Evolutionary conservation across 1,284 basidiomycete species (phyloP).

Genomic region (Microbotryum violaceum): DNA sequence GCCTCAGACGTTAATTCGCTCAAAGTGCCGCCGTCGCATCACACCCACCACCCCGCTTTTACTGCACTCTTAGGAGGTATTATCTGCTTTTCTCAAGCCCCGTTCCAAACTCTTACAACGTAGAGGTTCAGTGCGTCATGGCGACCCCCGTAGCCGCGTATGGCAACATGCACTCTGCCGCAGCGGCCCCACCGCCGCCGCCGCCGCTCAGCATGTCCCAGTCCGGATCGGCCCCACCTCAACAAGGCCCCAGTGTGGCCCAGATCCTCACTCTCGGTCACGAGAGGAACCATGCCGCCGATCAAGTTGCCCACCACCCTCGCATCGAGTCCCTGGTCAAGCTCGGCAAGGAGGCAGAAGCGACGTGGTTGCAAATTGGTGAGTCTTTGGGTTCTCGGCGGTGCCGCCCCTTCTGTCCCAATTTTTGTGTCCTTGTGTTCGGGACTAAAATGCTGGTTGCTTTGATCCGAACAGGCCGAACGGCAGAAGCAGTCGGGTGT

Average conservation of each 20-base stretch:
- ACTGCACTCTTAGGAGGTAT: too few relatives aligned
- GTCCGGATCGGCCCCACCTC: constrained; percentile 11
- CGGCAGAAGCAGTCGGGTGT: constrained; percentile 41
- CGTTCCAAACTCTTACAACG: too few relatives aligned
- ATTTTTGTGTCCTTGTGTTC: neutral
- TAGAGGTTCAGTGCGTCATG: too few relatives aligned
- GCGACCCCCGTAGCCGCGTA: too few relatives aligned
- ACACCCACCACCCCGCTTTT: too few relatives aligned
- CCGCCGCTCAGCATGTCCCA: neutral
- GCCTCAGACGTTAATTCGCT: too few relatives aligned
- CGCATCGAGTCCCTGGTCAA: constrained; percentile 43
- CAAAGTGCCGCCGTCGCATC: too few relatives aligned
- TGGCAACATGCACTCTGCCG: too few relatives aligned
- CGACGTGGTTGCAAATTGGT: constrained; percentile 89
- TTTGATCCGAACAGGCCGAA: constrained; percentile 10
- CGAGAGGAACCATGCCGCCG: constrained; percentile 30
- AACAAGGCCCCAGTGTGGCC: constrained; percentile 28
- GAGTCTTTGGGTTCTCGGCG: constrained; percentile 32
- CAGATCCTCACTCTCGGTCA: constrained; percentile 31
- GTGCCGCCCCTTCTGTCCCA: neutral
- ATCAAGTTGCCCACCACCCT: constrained; percentile 27
- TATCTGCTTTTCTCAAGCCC: too few relatives aligned
- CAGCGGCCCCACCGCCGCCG: constrained; percentile 1
- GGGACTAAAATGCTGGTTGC: neutral
- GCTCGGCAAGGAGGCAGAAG: constrained; percentile 73